Percentiles rank a stretch among this genome's conserved stretches.
Evolutionary conservation across 768 basidiomycete species (phyloP).

Genomic region (Boletus reticuloceps): DNA sequence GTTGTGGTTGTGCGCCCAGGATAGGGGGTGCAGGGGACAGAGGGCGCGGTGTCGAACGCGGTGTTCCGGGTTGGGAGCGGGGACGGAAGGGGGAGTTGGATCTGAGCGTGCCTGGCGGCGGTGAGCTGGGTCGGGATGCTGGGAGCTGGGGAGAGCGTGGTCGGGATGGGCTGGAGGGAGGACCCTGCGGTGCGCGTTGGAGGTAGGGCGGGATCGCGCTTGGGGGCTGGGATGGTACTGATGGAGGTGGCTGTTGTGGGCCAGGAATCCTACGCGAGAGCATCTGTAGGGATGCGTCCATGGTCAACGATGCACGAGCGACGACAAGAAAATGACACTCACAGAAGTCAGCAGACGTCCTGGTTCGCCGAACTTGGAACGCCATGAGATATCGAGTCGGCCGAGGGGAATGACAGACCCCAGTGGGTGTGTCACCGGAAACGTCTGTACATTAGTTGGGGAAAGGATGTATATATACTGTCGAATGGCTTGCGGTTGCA

Average conservation of each 20-base stretch:
- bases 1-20: slow-evolving; percentile 21
- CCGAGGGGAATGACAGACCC: slow-evolving; percentile 79
- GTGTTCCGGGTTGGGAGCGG: slow-evolving; percentile 29
- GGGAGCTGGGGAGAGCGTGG: slow-evolving; percentile 58
- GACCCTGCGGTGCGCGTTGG: slow-evolving; percentile 49
- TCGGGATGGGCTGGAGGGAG: slow-evolving; percentile 42
- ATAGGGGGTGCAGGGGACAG: slow-evolving; percentile 31
- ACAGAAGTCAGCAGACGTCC: slow-evolving; percentile 85
- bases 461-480: slow-evolving; percentile 86
- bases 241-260: slow-evolving; percentile 30
- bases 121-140: slow-evolving; percentile 55
- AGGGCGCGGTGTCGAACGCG: slow-evolving; percentile 21
- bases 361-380: slow-evolving; percentile 80
- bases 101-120: slow-evolving; percentile 47
- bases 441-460: slow-evolving; percentile 43
- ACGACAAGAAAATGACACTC: slow-evolving; percentile 13
- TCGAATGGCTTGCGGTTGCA: slow-evolving; percentile 81
- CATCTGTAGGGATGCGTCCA: slow-evolving; percentile 39
- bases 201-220: slow-evolving; percentile 78
- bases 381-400: slow-evolving; percentile 87
- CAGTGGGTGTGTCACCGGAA: slow-evolving; percentile 52
- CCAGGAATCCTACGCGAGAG: slow-evolving; percentile 79
- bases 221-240: slow-evolving; percentile 41
- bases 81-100: slow-evolving; percentile 41
- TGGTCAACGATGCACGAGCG: neutral